Evolutionary conservation across 345 rosid species (phyloP), one percentile per base, ranked within the genome.

Genomic region (Citrus australasica): DNA sequence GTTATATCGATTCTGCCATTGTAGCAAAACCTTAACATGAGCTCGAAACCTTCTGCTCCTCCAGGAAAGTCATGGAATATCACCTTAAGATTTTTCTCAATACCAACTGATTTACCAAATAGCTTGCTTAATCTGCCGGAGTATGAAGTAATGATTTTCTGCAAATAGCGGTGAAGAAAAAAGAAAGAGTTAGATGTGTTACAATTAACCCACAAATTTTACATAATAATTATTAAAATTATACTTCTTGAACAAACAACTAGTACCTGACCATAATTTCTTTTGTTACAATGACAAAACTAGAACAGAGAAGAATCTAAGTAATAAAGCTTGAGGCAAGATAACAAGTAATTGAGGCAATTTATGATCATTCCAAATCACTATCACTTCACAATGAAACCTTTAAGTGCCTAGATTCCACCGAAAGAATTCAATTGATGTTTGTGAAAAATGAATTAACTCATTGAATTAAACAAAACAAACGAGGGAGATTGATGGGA

Each of bases 1-100:
- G 77, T 83, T 61, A 92, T 83, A 46, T 83, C 83, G 25, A 86
- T 75, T 56, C 71, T 56, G 69, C 98, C 93, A 13, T 83, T 90
- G 90, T 96, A 94, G 78, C 97, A 96, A 88, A 94, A 96, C 78
- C 92, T 86, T 38, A 89, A 88, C 11, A 92, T 63, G 66, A 92
- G 89, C 88, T 94, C 97, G 74, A 96, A 94, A 81, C 90, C 77
- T 78, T 85, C 90, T 0, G 93, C 73, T 35, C 98, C 98, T 46
- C 97, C 98, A 0, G 99, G 98, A 71, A 96, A 96, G 64, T 92
- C 99, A 75, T 89, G 86, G 66, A 96, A 92, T 79, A 96, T 84
- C 73, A 96, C 90, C 78, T 94, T 96, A 53, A 89, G 84, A 76
- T 82, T 82, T 61, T 87, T 79, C 66, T 78, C 55, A 40, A 85